Percentiles rank a stretch among this genome's conserved stretches.
Conservation (phyloP, 768 basidiomycete species). For the Amanita brunnescens region DNA sequence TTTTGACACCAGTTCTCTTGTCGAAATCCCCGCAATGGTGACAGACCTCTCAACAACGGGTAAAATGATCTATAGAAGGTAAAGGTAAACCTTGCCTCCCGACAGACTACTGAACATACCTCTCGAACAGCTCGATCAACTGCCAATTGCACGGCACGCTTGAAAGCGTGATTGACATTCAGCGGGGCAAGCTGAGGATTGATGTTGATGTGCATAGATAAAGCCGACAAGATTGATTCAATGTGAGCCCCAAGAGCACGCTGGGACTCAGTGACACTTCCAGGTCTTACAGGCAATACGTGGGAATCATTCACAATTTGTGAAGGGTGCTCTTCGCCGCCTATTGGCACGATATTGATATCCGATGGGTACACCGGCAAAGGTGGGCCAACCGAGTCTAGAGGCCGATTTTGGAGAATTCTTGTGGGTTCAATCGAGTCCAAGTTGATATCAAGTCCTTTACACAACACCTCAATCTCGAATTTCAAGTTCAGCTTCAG, state of each 20-base stretch:
- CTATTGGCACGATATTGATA: slow-evolving; percentile 72
- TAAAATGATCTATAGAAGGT: slow-evolving; percentile 64
- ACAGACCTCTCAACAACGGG: slow-evolving; percentile 98
- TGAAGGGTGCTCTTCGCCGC: slow-evolving; percentile 47
- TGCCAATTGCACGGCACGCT: slow-evolving; percentile 83
- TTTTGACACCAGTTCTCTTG: slow-evolving; percentile 88
- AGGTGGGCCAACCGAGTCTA: slow-evolving; percentile 47
- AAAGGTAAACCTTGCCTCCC: slow-evolving; percentile 3
- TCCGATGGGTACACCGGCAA: slow-evolving; percentile 76
- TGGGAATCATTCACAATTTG: slow-evolving; percentile 42
- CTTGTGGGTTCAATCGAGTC: slow-evolving; percentile 78
- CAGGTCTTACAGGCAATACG: slow-evolving; percentile 50
- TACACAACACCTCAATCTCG: slow-evolving; percentile 96
- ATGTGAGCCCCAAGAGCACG: slow-evolving; percentile 69
- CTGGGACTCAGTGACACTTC: slow-evolving; percentile 55
- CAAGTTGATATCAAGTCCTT: slow-evolving; percentile 80
- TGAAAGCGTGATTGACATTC: slow-evolving; percentile 75
- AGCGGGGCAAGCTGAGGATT: slow-evolving; percentile 67
- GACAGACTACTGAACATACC: slow-evolving; percentile 30
- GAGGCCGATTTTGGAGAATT: slow-evolving; percentile 70
- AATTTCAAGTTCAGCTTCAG: slow-evolving; percentile 96
- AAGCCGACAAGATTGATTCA: slow-evolving; percentile 64
- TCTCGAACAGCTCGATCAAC: slow-evolving; percentile 94
- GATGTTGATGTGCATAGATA: slow-evolving; percentile 70
- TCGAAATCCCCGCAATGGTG: slow-evolving; percentile 97